Percentiles rank a stretch among this genome's conserved stretches.
Conservation (phyloP, 1,284 basidiomycete genomes). For the Megacollybia platyphylla region DNA sequence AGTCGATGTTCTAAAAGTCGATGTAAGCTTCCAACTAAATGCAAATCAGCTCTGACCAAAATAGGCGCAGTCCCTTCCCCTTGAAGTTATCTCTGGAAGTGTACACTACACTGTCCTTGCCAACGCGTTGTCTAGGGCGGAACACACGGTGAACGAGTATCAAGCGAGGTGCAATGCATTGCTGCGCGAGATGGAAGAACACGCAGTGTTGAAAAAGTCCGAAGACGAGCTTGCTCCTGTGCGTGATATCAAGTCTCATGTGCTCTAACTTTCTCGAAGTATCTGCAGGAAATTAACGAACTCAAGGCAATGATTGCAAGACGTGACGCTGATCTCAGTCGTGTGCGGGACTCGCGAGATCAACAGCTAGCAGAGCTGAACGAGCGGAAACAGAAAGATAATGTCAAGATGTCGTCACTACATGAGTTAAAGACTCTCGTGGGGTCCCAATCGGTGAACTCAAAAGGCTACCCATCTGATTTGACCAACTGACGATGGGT, state of each 20-base stretch:
- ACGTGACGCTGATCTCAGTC: constrained; percentile 63
- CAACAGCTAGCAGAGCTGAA: constrained; percentile 60
- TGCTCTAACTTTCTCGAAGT: constrained; percentile 14
- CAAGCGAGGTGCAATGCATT: constrained; percentile 16
- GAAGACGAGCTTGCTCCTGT: not conserved
- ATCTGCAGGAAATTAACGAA: constrained; percentile 39
- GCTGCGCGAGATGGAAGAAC: not conserved
- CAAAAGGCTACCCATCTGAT: not conserved
- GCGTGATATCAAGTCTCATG: constrained; percentile 8
- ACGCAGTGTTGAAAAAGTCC: not conserved
- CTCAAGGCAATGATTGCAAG: constrained; percentile 42
- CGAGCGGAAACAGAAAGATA: constrained; percentile 62
- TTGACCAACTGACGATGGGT: not conserved
- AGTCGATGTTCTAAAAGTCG: constrained; percentile 25
- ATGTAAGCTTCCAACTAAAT: constrained; percentile 31
- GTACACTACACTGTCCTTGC: constrained; percentile 35
- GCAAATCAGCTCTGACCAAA: not conserved
- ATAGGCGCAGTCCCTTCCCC: constrained; percentile 31
- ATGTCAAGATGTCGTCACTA: constrained; percentile 46
- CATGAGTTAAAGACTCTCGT: constrained; percentile 66
- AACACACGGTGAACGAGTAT: constrained; percentile 23
- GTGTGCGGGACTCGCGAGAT: constrained; percentile 76
- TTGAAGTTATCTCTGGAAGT: constrained; percentile 31
- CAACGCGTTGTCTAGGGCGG: constrained; percentile 29
- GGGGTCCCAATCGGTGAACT: constrained; percentile 52